These are phyloP conservation scores for Corchorus capsularis DNA, from an alignment of 345 rosid genomes.

Conservation along the genomic window DNA sequence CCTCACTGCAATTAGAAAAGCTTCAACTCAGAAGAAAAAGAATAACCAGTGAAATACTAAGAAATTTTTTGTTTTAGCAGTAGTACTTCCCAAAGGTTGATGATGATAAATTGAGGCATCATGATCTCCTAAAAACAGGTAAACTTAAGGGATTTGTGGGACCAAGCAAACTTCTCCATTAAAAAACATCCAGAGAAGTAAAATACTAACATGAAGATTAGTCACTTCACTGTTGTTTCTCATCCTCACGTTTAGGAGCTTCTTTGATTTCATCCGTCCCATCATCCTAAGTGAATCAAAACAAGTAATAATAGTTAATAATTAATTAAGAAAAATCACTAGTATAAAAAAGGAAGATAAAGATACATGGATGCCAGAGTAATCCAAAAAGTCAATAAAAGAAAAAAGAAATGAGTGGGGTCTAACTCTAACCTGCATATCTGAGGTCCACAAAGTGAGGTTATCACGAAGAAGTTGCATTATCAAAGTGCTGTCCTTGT, in stretches of 20 bases:
- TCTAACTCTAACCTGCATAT: conserved; percentile 31
- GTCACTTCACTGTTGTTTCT: conserved; percentile 40
- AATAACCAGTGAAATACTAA: conserved; percentile 21
- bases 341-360: background rate
- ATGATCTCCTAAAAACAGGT: conserved; percentile 18
- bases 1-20: conserved; percentile 25
- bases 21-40: conserved; percentile 8
- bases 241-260: conserved; percentile 43
- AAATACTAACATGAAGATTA: background rate
- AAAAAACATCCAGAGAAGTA: conserved; percentile 40
- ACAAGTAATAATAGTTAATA: conserved; percentile 13
- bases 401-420: background rate
- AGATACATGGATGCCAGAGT: background rate
- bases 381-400: background rate
- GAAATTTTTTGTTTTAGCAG: conserved; percentile 12
- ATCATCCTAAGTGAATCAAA: conserved; percentile 35
- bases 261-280: conserved; percentile 53
- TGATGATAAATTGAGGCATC: conserved; percentile 13
- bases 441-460: conserved; percentile 65
- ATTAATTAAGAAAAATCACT: background rate
- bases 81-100: conserved; percentile 16
- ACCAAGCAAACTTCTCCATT: conserved; percentile 39
- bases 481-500: conserved; percentile 74
- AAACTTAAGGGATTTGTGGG: conserved; percentile 19
- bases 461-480: conserved; percentile 66